These are phyloP conservation scores for Kurtzmaniella natalensis DNA, from an alignment of 1,139 yeast species.

Conservation along the genomic window DNA sequence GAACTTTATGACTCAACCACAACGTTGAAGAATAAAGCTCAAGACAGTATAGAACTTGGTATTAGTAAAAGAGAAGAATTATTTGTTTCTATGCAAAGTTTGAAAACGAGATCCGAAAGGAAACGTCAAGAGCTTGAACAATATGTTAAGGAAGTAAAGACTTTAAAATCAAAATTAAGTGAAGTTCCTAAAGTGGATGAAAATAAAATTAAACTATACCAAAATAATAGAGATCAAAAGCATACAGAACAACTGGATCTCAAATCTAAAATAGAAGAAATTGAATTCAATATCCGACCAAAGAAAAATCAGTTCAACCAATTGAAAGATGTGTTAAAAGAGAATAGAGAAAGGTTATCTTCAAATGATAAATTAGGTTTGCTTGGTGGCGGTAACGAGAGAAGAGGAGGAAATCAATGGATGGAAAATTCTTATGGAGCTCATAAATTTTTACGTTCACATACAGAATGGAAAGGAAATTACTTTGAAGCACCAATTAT, in stretches of 20 bases:
- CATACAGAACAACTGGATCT: conserved; percentile 13
- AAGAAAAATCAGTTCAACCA: conserved; percentile 6
- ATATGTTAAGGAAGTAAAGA: conserved; percentile 13
- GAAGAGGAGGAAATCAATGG: conserved; percentile 19
- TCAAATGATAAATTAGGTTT: conserved; percentile 51
- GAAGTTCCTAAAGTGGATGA: conserved; percentile 16
- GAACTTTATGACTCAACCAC: neutral
- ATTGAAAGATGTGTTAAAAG: conserved; percentile 12
- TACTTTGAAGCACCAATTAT: conserved; percentile 79
- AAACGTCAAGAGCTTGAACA: conserved; percentile 19
- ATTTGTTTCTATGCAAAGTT: conserved; percentile 14
- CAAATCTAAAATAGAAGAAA: conserved; percentile 4
- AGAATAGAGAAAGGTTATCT: conserved; percentile 27
- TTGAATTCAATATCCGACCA: conserved; percentile 5
- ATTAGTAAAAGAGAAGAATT: conserved; percentile 10
- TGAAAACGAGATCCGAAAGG: conserved; percentile 18
- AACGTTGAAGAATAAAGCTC: neutral
- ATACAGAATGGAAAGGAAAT: conserved; percentile 26
- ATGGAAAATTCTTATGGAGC: conserved; percentile 28
- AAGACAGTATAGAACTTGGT: neutral
- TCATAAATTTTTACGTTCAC: conserved; percentile 27
- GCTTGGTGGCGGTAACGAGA: conserved; percentile 20
- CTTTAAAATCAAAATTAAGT: conserved; percentile 12
- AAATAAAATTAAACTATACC: conserved; percentile 13
- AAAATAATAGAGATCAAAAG: conserved; percentile 11